These are phyloP conservation scores for Tulasnella sp. DNA, from an alignment of 768 basidiomycete species.

Conservation along the genomic window DNA sequence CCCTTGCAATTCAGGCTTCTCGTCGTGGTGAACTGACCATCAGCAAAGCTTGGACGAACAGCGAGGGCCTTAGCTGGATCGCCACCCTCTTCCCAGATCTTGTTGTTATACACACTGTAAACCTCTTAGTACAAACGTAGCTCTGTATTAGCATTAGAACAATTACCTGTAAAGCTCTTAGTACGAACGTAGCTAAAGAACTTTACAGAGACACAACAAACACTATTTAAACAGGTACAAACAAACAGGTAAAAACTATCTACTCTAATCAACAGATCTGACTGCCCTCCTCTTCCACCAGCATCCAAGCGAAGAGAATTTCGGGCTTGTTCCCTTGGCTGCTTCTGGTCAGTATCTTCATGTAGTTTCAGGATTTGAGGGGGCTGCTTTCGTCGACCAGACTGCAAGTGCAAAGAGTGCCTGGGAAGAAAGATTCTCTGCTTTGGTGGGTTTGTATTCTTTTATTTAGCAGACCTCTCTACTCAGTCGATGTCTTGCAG, in stretches of 20 bases:
- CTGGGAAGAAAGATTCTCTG: neutral
- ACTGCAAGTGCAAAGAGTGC: neutral
- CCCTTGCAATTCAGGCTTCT: neutral
- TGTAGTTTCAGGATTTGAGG: neutral
- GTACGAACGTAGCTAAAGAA: no score
- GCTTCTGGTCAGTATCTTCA: neutral
- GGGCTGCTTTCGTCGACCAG: neutral
- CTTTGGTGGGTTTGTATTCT: neutral
- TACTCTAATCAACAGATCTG: no score
- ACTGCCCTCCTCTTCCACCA: neutral
- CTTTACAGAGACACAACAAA: no score
- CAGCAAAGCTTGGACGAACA: neutral
- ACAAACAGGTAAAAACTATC: no score
- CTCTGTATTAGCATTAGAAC: no score
- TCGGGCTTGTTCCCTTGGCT: neutral
- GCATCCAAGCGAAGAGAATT: neutral
- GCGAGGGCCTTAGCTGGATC: neutral
- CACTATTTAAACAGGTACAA: no score
- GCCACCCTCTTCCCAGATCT: neutral
- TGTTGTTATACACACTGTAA: no score
- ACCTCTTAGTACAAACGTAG: no score
- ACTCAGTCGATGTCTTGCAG: neutral
- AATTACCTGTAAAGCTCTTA: no score
- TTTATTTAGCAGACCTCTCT: neutral
- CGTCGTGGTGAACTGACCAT: neutral